Conservation (phyloP, 1,139 yeast species). For the Geotrichum macrosporum region DNA sequence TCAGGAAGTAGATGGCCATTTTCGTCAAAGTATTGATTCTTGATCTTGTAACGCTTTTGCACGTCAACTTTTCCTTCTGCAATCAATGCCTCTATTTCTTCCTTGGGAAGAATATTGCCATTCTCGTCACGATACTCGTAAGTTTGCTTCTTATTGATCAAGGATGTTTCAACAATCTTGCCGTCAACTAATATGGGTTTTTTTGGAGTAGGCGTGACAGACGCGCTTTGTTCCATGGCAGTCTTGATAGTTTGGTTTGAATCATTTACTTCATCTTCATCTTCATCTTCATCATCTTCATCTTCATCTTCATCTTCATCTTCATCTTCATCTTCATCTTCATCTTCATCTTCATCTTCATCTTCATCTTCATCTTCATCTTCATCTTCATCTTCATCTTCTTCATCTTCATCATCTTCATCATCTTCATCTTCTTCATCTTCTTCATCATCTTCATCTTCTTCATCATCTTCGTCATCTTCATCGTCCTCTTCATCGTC, state of each 20-base stretch:
- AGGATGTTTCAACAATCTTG: constrained; percentile 9
- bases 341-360: constrained; percentile 1
- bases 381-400: constrained; percentile 7
- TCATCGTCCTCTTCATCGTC: constrained; percentile 4
- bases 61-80: constrained; percentile 28
- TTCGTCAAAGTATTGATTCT: constrained; percentile 19
- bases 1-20: constrained; percentile 21
- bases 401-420: constrained; percentile 15
- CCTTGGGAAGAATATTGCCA: constrained; percentile 35
- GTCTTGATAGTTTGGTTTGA: constrained; percentile 14
- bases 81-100: constrained; percentile 29
- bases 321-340: constrained; percentile 5
- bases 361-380: constrained; percentile 14
- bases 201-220: constrained; percentile 12
- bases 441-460: constrained; percentile 8
- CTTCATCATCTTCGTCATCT: too few relatives aligned
- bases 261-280: constrained; percentile 12
- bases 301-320: constrained; percentile 7
- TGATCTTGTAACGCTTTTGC: constrained; percentile 22
- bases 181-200: constrained; percentile 12
- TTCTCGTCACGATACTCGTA: constrained; percentile 35
- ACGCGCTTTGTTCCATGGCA: too few relatives aligned
- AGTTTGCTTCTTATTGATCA: constrained; percentile 15
- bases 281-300: constrained; percentile 5
- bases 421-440: constrained; percentile 32